Evolutionary conservation across 225 moss, liverwort and hornwort genomes (phyloP).

Genomic region (Pleurozium schreberi): DNA sequence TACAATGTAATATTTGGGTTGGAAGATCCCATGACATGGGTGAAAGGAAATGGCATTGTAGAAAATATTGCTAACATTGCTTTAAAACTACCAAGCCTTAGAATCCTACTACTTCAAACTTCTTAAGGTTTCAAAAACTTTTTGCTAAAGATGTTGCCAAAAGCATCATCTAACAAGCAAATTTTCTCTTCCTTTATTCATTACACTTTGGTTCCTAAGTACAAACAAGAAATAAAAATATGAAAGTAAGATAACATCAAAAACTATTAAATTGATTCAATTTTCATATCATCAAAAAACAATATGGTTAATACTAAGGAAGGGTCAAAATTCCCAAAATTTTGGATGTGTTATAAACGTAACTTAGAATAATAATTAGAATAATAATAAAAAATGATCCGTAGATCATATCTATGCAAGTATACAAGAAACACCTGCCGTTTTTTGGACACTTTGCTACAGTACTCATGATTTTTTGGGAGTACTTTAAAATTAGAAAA

Average conservation of each 20-base stretch:
- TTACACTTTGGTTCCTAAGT: not conserved
- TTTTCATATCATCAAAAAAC: not conserved
- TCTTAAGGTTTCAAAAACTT: not conserved
- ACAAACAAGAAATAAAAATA: not conserved
- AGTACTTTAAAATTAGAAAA: no score
- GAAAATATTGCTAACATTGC: no score
- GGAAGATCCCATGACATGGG: accelerated
- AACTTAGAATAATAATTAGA: not conserved
- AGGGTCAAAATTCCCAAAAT: not conserved
- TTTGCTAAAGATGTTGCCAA: not conserved
- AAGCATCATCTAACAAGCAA: not conserved
- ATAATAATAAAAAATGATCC: no score
- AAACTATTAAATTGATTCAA: not conserved
- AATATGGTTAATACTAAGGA: not conserved
- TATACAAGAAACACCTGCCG: no score
- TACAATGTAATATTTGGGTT: not conserved
- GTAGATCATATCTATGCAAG: not conserved
- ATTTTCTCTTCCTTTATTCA: not conserved
- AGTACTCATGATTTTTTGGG: no score
- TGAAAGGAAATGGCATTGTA: not conserved
- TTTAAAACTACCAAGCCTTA: not conserved
- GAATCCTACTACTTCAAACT: no score
- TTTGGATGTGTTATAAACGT: not conserved
- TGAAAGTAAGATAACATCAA: no score
- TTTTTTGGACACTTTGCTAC: no score